phyloP scores from a whole-genome alignment of 2,329 filamentous ascomycete species.

The Ophiosphaerella korrae region DNA sequence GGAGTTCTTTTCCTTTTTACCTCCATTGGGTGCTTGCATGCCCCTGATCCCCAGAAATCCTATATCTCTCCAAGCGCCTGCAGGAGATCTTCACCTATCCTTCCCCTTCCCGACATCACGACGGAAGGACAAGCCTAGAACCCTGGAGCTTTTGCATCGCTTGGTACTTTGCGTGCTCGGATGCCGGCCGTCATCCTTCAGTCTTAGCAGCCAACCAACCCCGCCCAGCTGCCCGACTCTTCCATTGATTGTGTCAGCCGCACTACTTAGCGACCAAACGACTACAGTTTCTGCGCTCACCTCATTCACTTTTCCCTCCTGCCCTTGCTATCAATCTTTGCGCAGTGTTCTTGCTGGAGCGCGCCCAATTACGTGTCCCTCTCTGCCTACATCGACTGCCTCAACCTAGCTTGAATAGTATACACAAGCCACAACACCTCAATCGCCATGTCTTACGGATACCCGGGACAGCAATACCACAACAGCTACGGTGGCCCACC shows the following conservation, averaged over 20 bases:
- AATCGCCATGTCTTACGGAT: slow-evolving; percentile 46
- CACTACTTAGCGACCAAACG: slow-evolving; percentile 5
- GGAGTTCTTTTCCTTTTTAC: slow-evolving; percentile 3
- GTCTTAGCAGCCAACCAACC: slow-evolving; percentile 18
- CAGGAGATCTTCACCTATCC: slow-evolving; percentile 4
- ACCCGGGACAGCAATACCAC: slow-evolving; percentile 50
- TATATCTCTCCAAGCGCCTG: not conserved
- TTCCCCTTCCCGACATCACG: not conserved
- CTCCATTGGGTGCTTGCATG: slow-evolving; percentile 1
- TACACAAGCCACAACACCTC: not conserved
- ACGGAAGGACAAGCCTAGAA: not conserved
- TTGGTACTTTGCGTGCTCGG: not conserved
- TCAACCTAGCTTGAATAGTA: slow-evolving; percentile 10
- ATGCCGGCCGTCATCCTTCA: slow-evolving; percentile 7
- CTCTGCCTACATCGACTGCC: slow-evolving; percentile 12
- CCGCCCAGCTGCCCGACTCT: slow-evolving; percentile 18
- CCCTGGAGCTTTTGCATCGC: not conserved
- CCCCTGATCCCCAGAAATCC: slow-evolving; percentile 6
- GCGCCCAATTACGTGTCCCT: not conserved
- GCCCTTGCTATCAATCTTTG: not conserved
- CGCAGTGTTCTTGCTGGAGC: not conserved
- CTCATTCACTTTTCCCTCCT: not conserved
- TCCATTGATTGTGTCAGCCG: slow-evolving; percentile 16
- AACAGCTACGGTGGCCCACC: slow-evolving; percentile 48
- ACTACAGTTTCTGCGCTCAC: not conserved